Base-by-base conservation (phyloP, 2,329 filamentous ascomycete species). In the Fusarium sp. region DNA sequence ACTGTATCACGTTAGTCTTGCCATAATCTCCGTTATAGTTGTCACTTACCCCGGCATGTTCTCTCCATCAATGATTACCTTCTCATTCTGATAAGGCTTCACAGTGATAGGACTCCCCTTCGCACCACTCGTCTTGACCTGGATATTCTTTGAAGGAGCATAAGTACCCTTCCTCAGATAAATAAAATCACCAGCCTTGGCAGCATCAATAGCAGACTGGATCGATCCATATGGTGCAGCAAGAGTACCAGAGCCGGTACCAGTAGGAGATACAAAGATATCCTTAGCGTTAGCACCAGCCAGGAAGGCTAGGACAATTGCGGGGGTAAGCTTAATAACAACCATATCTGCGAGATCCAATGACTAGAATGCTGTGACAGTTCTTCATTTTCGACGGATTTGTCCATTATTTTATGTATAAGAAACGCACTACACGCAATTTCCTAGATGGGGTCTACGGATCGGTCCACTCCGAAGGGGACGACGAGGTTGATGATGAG, bases 141-240 rank as follows among this genome's bases (percentile, higher is more conserved):
- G 83, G 49, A 87, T 84, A 74, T 86, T 87, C 39, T 80, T 81
- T 1, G 82, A 83, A 0, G 82, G 83, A 44, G 79, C 76, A 77
- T 86, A 86, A n/a, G 80, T 85, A 58, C 85, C 84, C 13, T 84
- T 83, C 12, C 83, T 82, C 7, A 86, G 78, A 47, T 83, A 82
- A 41, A 86, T 84, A 11, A 79, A 83, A 62, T 86, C 84, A 10
- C 85, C 85, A 33, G 85, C 83, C 12, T 78, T 80, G 18, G 85
- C 85, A 29, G 79, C 81, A 70, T 86, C 75, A 8, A 87, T 81
- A 1, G 84, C 85, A 6, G 79, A 77, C 73, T 86, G 85, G 27
- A 87, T 86, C 2, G 84, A 86, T 14, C 80, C 82, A 39, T 81
- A 82, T 2, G 85, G 85, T 2, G 81, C 74, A 9, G 76, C 76